Percentiles rank a stretch among this genome's conserved stretches.
phyloP scores from a whole-genome alignment of 176 grass and related monocot genomes.

The Aegilops sharonensis region DNA sequence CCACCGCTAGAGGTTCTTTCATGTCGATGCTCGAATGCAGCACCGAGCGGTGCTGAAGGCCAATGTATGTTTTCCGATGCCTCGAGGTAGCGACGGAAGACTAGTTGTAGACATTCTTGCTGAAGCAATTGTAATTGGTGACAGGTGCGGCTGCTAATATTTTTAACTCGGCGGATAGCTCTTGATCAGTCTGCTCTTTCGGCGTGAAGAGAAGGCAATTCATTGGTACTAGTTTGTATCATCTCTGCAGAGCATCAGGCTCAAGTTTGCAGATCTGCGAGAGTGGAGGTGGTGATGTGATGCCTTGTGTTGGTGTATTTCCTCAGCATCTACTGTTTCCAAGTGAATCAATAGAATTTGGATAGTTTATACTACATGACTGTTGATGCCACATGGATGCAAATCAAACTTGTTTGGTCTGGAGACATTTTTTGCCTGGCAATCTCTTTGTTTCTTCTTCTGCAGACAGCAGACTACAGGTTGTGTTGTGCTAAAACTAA shows the following conservation, averaged over 20 bases:
- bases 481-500: neutral
- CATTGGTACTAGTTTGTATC: neutral
- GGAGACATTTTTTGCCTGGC: neutral
- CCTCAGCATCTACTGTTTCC: neutral
- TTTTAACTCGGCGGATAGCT: neutral
- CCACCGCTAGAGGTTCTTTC: slow-evolving; percentile 32
- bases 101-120: neutral
- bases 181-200: neutral
- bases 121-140: neutral
- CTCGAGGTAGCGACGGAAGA: neutral
- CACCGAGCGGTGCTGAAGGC: neutral
- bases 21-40: slow-evolving; percentile 16
- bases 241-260: neutral
- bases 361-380: too few species aligned
- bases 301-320: neutral
- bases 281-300: neutral
- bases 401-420: neutral
- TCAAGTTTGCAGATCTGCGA: neutral
- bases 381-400: too few species aligned
- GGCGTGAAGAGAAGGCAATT: neutral
- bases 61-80: neutral
- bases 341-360: neutral
- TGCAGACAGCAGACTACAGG: too few species aligned
- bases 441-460: neutral
- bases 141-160: neutral